These are phyloP conservation scores for Gossypium aridum DNA, from an alignment of 441 rosid genomes.

Conservation along the genomic window DNA sequence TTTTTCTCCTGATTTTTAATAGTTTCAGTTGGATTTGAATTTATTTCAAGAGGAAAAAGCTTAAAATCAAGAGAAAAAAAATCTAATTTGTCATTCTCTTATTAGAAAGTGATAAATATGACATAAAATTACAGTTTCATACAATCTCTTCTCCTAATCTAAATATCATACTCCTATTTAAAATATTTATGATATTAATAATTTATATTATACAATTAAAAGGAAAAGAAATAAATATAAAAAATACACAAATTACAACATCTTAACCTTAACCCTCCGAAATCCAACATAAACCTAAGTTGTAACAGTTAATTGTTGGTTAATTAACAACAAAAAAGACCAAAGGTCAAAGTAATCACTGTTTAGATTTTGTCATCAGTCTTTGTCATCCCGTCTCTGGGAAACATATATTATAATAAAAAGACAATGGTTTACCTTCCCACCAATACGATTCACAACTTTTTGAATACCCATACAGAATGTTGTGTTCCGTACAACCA, in stretches of 20 bases:
- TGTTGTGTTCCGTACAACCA: neutral
- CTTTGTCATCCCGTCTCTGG: neutral
- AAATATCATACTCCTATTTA: too few species aligned
- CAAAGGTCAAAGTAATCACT: neutral
- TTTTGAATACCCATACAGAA: neutral
- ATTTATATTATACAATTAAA: neutral
- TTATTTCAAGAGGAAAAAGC: too few species aligned
- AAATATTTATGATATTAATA: too few species aligned
- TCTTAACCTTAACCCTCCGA: neutral
- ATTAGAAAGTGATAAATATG: accelerated
- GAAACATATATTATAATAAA: neutral
- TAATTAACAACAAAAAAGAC: neutral
- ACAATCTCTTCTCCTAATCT: accelerated
- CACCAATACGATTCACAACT: neutral
- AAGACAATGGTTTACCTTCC: neutral
- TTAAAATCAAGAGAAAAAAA: too few species aligned
- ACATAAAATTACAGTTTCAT: too few species aligned
- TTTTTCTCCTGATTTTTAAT: too few species aligned
- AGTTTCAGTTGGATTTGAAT: too few species aligned
- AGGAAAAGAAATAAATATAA: neutral
- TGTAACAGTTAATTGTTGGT: slow-evolving; percentile 3
- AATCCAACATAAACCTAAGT: neutral
- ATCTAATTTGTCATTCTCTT: accelerated
- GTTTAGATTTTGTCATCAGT: neutral
- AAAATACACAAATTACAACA: neutral